Conservation (phyloP, 129 eudicot species). For the Centrapalus pauciflorus region DNA sequence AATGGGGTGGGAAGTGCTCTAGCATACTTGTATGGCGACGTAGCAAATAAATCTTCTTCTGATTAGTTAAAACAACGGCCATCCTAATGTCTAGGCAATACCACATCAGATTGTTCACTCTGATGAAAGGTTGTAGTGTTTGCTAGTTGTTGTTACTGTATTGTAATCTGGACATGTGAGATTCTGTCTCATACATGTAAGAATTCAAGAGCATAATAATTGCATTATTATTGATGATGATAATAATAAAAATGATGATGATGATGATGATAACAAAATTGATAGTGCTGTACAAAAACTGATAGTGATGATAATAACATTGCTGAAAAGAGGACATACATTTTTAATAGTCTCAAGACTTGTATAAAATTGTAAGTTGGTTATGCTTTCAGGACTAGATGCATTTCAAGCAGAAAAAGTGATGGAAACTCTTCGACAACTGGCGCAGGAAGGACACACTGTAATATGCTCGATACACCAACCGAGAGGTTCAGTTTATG, state of each 20-base stretch:
- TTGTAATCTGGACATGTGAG: too few relatives aligned
- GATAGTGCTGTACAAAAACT: background rate
- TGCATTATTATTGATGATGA: too few relatives aligned
- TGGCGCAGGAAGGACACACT: slow-evolving; percentile 94
- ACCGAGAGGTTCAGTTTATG: slow-evolving; percentile 92
- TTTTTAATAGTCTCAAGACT: background rate
- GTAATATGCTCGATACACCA: slow-evolving; percentile 99
- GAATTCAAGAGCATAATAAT: too few relatives aligned
- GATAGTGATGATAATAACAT: too few relatives aligned
- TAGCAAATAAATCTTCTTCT: background rate
- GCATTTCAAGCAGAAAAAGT: slow-evolving; percentile 99
- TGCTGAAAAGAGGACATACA: background rate
- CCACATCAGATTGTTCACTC: background rate
- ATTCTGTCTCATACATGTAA: too few relatives aligned
- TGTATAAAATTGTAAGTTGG: background rate
- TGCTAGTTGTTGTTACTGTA: background rate
- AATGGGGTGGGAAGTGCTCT: background rate
- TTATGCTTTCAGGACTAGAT: slow-evolving; percentile 75
- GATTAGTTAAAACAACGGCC: background rate
- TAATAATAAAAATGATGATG: background rate
- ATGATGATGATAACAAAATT: background rate
- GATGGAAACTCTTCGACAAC: slow-evolving; percentile 94
- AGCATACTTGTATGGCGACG: background rate
- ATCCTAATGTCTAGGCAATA: background rate
- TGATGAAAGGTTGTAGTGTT: background rate